Evolutionary conservation across 129 eudicot genomes (phyloP), one percentile per base, ranked within the genome.

Genomic region (Saposhnikovia divaricata): DNA sequence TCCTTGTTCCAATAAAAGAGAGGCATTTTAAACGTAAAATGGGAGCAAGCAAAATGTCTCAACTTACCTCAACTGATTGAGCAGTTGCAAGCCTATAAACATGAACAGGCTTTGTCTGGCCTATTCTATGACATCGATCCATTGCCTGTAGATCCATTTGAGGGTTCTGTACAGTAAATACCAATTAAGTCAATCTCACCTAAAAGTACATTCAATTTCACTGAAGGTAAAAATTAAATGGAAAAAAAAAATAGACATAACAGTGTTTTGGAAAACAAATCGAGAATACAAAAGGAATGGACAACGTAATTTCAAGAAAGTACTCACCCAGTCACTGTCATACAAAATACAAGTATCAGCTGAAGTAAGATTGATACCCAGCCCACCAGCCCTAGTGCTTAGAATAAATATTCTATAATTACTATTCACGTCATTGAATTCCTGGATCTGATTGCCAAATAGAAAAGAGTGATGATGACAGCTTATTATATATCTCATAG

Each of bases 111-210:
- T 96, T 96, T 42, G 99, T 96, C 80, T 96, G 99, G 46, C 99
- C 99, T 42, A 96, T 96, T 84, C 99, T 89, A 61, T 96, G 99
- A 82, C 99, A 96, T 44, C 99, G 89, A 72, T 96, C 99, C 99
- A 96, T 96, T 25, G 99, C 99, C 86, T 96, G 99, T 76, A 96
- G 85, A 87, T 96, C 99, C 97, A 92, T 90, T 90, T 96, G 99
- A 43, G 99, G 99, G 72, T 96, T 96, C 99, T 96, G 97, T 21
- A 82, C 78, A 37, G 73, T 84, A 83, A 82, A 82, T 47, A n/a
- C 23, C 55, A 63, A 69, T 74, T 9, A 38, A 66, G 16, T 59
- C 12, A 75, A 63, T 75, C 66, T 23, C 63, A 65, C 78, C 72
- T 78, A 42, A 48, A 43, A 18, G 73, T 28, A 68, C 19, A 68